These are phyloP conservation scores for Fraxinus greggii DNA, from an alignment of 305 asterid species.

Conservation along the genomic window DNA sequence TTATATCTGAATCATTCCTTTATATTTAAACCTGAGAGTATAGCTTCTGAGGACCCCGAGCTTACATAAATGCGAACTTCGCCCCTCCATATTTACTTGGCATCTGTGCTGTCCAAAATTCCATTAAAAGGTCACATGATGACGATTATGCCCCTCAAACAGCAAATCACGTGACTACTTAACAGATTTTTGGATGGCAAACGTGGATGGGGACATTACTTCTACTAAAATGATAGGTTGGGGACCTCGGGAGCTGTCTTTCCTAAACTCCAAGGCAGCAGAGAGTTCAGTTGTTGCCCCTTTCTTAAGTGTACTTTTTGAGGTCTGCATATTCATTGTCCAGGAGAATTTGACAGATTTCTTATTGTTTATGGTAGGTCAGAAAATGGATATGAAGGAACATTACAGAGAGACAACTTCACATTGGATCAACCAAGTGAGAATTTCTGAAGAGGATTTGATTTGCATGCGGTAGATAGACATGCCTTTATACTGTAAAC, in stretches of 20 bases:
- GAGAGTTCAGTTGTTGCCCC: neutral
- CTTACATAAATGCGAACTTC: neutral
- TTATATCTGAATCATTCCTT: neutral
- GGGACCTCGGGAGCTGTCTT: neutral
- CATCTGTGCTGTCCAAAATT: neutral
- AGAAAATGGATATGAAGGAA: slow-evolving; percentile 54
- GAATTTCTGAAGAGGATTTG: slow-evolving; percentile 4
- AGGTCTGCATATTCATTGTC: neutral
- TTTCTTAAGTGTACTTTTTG: neutral
- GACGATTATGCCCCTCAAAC: neutral
- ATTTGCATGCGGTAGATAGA: neutral
- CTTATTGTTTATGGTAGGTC: slow-evolving; percentile 51
- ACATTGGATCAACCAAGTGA: slow-evolving; percentile 17
- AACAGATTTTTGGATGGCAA: neutral
- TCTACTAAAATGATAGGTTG: neutral
- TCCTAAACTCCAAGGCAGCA: neutral
- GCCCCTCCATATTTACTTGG: neutral
- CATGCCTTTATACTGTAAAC: neutral
- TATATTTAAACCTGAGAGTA: neutral
- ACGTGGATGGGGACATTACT: neutral
- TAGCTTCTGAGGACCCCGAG: neutral
- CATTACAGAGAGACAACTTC: slow-evolving; percentile 19
- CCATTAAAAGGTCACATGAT: neutral
- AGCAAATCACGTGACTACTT: neutral
- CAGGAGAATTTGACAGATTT: slow-evolving; percentile 15